Conservation (phyloP, 192 early-diverging fungal genomes). For the Coemansia aciculifera region DNA sequence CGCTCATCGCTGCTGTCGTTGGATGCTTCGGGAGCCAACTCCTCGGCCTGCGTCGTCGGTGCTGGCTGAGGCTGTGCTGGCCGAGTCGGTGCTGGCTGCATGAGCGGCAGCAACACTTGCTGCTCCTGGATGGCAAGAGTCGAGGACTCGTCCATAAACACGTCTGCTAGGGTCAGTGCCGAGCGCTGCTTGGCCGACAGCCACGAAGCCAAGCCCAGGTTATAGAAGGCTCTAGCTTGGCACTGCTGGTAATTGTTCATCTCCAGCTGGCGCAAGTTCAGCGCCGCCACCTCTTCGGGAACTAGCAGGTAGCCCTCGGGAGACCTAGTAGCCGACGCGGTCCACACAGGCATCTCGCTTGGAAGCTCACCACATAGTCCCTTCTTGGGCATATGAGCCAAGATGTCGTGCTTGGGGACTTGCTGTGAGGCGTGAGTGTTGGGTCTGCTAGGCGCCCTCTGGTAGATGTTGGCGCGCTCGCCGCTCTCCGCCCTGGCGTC, state of each 20-base stretch:
- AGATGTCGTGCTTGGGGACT: neutral
- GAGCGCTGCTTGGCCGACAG: slow-evolving; percentile 23
- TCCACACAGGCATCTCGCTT: slow-evolving; percentile 34
- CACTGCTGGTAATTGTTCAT: slow-evolving; percentile 7
- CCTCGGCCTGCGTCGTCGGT: neutral
- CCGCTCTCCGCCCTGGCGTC: neutral
- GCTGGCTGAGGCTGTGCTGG: too few species aligned
- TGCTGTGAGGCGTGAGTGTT: neutral
- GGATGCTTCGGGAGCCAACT: neutral
- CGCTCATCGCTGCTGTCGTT: neutral
- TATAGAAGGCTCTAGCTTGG: slow-evolving; percentile 33
- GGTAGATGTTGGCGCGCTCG: neutral
- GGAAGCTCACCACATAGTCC: slow-evolving; percentile 21
- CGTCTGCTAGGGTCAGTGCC: slow-evolving; percentile 36
- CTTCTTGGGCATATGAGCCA: neutral
- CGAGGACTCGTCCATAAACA: slow-evolving; percentile 33
- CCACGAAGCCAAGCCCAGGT: slow-evolving; percentile 44
- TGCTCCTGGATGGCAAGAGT: neutral
- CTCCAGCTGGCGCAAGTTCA: slow-evolving; percentile 29
- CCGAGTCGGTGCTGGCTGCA: too few species aligned
- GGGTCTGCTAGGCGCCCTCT: neutral
- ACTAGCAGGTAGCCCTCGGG: slow-evolving; percentile 45
- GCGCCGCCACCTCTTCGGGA: slow-evolving; percentile 25
- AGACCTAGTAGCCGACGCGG: neutral
- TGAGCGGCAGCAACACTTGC: neutral